Evolutionary conservation across 169 alveolate genomes (phyloP).

Genomic region (Eimeria necatrix): DNA sequence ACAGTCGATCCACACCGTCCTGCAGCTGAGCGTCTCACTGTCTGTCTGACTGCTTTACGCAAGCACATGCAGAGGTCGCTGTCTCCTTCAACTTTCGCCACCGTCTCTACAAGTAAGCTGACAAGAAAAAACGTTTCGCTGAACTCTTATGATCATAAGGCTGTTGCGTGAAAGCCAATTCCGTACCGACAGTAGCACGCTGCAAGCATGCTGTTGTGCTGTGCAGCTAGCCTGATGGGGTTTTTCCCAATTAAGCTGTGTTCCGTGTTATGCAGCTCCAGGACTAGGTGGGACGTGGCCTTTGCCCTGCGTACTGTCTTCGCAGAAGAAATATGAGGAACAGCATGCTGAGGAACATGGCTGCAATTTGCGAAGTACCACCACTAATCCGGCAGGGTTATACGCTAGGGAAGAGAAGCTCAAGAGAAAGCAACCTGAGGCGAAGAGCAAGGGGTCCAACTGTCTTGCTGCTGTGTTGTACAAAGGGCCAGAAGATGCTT

Average conservation of each 20-base stretch:
- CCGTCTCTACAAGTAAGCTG: slow-evolving; percentile 72
- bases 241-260: background rate
- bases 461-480: slow-evolving; percentile 13
- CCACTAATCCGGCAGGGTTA: background rate
- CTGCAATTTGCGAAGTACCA: background rate
- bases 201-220: background rate
- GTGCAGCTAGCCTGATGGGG: background rate
- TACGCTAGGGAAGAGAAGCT: background rate
- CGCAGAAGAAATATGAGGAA: background rate
- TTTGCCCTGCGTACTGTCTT: background rate
- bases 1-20: background rate
- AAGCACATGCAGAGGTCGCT: slow-evolving; percentile 56
- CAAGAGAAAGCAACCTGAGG: background rate
- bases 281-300: slow-evolving; percentile 35
- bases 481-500: slow-evolving; percentile 69
- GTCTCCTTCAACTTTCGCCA: slow-evolving; percentile 46
- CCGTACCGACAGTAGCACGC: too few relatives aligned
- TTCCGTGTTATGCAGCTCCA: slow-evolving; percentile 46
- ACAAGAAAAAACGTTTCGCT: too few relatives aligned
- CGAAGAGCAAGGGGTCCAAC: background rate
- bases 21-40: slow-evolving; percentile 41
- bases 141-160: too few relatives aligned
- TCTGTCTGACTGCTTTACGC: slow-evolving; percentile 51
- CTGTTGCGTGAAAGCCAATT: too few relatives aligned
- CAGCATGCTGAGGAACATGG: background rate